Evolutionary conservation across 805 yeast species (phyloP), one percentile per base, ranked within the genome.

Genomic region (Pichia sporocuriosa): DNA sequence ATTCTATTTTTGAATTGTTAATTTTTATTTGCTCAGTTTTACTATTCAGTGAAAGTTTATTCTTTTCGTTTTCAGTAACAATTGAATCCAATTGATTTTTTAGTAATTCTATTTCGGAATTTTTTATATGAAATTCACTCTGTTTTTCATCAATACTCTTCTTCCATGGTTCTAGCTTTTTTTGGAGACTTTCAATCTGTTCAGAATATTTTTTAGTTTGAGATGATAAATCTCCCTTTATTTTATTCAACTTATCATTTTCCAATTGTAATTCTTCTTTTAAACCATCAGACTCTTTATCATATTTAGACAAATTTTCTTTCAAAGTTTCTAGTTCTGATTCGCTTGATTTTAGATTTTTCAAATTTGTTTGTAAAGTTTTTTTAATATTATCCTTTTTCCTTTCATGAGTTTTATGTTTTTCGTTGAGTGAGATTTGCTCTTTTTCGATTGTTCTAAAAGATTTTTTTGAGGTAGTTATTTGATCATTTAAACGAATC

Each of bases 151-250:
- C 79, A 24, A 88, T 63, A 48, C 77, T 72, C 22, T 73, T 80
- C 45, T 77, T 77, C 89, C 94, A 87, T 0, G 97, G 98, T 50
- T 84, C 89, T 6, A 87, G 63, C 45, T 81, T 69, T 7, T 68
- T 70, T 56, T 85, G 89, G 30, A 79, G 62, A 12, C 55, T 52
- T 49, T 77, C 83, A 39, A 89, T 82, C 53, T 84, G 73, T 8
- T 69, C 72, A 1, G 89, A 75, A 42, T 82, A 70, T 2, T 65
- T 78, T 10, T 77, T 70, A 0, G 97, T 90, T 56, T 86, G 85
- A 35, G 77, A 81, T 8, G 86, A 77, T 35, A 93, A 69, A 23
- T 75, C 77, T 7, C 68, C 50, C 52, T 88, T 77, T 11, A 89
- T 78, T 21, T 70, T 70, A 40, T 79, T 83, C 19, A 90, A 62